phyloP scores from a whole-genome alignment of 1,284 basidiomycete species.

The Hemileia vastatrix region DNA sequence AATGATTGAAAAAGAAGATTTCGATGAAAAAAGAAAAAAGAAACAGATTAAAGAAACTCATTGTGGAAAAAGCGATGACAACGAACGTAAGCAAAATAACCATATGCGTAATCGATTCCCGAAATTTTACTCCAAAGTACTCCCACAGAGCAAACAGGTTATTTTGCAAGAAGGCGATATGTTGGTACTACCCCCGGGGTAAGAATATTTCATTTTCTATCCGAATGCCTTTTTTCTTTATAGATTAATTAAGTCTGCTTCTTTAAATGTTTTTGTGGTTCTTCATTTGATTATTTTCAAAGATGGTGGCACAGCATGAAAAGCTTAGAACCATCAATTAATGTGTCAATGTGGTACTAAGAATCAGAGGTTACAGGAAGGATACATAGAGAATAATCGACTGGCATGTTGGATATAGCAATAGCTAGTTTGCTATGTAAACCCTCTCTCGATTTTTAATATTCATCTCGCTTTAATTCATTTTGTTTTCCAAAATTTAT shows the following conservation, averaged over 20 bases:
- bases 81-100: too few relatives aligned
- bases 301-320: conserved; percentile 41
- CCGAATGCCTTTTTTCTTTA: neutral
- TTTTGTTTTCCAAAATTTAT: too few relatives aligned
- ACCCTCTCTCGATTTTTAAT: too few relatives aligned
- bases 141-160: conserved; percentile 57
- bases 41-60: too few relatives aligned
- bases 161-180: conserved; percentile 70
- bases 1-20: conserved; percentile 27
- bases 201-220: conserved; percentile 4
- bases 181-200: conserved; percentile 74
- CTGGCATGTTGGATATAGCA: too few relatives aligned
- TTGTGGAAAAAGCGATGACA: too few relatives aligned
- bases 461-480: too few relatives aligned
- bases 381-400: too few relatives aligned
- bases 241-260: neutral
- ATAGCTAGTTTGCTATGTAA: too few relatives aligned
- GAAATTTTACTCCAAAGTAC: conserved; percentile 54
- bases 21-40: too few relatives aligned
- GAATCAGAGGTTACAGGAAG: too few relatives aligned
- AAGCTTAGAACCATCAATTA: conserved; percentile 32
- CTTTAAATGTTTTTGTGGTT: neutral
- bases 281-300: neutral
- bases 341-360: conserved; percentile 40
- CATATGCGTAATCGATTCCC: conserved; percentile 1